phyloP scores from a whole-genome alignment of 2,329 filamentous ascomycete genomes.

The Sclerotinia glacialis region DNA sequence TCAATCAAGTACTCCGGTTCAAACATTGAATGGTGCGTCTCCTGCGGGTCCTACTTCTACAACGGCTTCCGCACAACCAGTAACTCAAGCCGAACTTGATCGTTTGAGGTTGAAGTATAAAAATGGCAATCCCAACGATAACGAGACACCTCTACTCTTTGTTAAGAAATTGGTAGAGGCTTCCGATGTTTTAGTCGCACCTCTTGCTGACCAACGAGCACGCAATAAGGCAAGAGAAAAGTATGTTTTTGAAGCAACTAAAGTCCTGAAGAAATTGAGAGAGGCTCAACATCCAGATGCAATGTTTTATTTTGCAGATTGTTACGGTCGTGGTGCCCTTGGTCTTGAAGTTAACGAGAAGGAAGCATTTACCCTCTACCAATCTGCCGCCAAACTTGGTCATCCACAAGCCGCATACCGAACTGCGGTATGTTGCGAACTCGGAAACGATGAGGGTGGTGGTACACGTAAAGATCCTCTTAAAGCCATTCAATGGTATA shows the following conservation, averaged over 20 bases:
- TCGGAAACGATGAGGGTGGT: constrained; percentile 90
- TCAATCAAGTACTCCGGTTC: constrained; percentile 7
- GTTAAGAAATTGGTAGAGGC: constrained; percentile 87
- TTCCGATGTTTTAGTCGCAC: constrained; percentile 67
- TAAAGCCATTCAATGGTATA: constrained; percentile 98
- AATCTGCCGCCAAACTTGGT: constrained; percentile 85
- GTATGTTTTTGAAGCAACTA: constrained; percentile 82
- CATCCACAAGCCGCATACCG: constrained; percentile 87
- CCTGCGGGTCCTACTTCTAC: constrained; percentile 19
- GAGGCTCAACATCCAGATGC: constrained; percentile 72
- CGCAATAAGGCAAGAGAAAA: constrained; percentile 75
- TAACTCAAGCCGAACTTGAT: constrained; percentile 78
- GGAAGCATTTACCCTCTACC: constrained; percentile 90
- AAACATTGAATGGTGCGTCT: background rate
- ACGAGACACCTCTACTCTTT: constrained; percentile 66
- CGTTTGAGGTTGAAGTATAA: constrained; percentile 64
- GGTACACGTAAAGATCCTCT: constrained; percentile 86
- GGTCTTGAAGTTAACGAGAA: constrained; percentile 80
- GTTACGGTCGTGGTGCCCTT: constrained; percentile 76
- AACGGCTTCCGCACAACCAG: constrained; percentile 40
- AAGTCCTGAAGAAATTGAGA: constrained; percentile 85
- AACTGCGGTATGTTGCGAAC: constrained; percentile 95
- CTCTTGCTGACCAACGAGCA: constrained; percentile 65
- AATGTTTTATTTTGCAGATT: constrained; percentile 92
- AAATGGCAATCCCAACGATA: constrained; percentile 70